Conservation (phyloP, 257 asterid genomes). For the Solanum ahanhuiri region DNA sequence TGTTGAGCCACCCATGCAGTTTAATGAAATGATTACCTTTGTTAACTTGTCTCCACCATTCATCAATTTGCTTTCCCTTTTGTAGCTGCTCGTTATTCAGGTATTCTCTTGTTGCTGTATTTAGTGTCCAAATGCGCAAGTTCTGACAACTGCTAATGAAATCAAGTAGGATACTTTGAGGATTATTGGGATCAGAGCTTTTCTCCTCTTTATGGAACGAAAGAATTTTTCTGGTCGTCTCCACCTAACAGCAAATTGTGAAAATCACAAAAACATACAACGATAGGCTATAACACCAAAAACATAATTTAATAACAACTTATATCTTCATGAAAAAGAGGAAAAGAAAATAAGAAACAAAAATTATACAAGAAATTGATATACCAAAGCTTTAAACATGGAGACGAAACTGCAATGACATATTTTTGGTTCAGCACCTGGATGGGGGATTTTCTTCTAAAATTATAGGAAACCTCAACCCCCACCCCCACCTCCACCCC, state of each 20-base stretch:
- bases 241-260: conserved; percentile 55
- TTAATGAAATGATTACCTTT: conserved; percentile 48
- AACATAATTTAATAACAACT: background rate
- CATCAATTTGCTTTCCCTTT: conserved; percentile 98
- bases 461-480: background rate
- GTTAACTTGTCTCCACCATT: conserved; percentile 97
- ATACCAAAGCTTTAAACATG: conserved; percentile 2
- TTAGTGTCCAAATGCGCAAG: conserved; percentile 86
- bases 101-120: conserved; percentile 83
- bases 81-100: conserved; percentile 91
- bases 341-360: background rate
- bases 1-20: background rate
- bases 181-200: conserved; percentile 77
- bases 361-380: background rate
- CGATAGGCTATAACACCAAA: background rate
- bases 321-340: conserved; percentile 1
- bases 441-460: background rate
- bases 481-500: background rate
- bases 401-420: background rate
- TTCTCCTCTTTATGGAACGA: conserved; percentile 91
- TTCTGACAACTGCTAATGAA: conserved; percentile 98
- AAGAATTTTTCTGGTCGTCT: conserved; percentile 82
- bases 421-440: background rate
- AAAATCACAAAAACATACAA: background rate
- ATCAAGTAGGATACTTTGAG: conserved; percentile 87